Evolutionary conservation across 495 filamentous ascomycete genomes (phyloP).

Genomic region (Neurospora hispaniola): DNA sequence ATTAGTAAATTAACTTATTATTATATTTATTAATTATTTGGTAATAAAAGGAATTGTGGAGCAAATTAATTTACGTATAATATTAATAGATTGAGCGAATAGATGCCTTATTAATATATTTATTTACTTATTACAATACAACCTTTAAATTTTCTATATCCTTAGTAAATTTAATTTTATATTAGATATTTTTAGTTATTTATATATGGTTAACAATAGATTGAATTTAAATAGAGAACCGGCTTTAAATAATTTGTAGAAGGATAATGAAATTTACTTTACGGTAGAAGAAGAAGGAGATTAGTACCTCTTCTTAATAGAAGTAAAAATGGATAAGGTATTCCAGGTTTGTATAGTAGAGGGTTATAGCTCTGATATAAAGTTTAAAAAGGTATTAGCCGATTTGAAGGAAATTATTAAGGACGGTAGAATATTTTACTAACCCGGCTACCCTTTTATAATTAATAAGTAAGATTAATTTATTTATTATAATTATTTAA

Average conservation of each 20-base stretch:
- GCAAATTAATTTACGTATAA: not conserved
- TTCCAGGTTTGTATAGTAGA: not conserved
- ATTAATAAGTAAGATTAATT: not conserved
- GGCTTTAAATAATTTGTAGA: not conserved
- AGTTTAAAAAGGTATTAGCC: not conserved
- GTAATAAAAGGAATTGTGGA: not conserved
- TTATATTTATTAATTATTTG: not conserved
- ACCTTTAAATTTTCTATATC: not conserved
- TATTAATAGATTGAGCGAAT: not conserved
- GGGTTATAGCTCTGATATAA: not conserved
- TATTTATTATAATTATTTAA: not conserved
- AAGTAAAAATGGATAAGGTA: not conserved
- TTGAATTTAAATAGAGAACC: not conserved
- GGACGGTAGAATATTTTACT: not conserved
- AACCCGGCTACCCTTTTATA: not conserved
- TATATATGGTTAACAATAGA: not conserved
- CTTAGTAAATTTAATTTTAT: not conserved
- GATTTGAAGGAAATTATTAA: not conserved
- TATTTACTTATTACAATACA: not conserved
- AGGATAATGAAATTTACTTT: not conserved
- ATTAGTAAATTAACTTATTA: not conserved
- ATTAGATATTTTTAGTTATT: not conserved
- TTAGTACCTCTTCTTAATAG: no score
- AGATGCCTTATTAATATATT: not conserved
- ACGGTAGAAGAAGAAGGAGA: no score